Percentiles rank a stretch among this genome's conserved stretches.
Evolutionary conservation across 2,329 filamentous ascomycete genomes (phyloP).

Genomic region (Neopestalotiopsis sp.): DNA sequence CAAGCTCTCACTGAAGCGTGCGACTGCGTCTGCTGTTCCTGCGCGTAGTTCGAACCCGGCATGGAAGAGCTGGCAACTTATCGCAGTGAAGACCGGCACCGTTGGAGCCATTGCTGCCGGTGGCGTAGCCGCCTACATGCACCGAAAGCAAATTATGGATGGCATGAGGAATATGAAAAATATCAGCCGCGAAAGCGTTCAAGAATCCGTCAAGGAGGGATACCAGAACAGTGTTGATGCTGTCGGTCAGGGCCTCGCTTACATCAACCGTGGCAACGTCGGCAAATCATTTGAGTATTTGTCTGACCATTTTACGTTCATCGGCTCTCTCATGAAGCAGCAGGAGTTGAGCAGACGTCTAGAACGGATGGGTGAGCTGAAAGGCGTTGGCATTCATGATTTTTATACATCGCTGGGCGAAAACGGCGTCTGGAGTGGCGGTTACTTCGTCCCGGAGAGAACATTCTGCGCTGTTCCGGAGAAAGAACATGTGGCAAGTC

Average conservation of each 20-base stretch:
- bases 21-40: slow-evolving; percentile 21
- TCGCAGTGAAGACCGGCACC: slow-evolving; percentile 81
- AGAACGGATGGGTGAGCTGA: slow-evolving; percentile 62
- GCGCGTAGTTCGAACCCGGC: slow-evolving; percentile 39
- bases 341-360: slow-evolving; percentile 74
- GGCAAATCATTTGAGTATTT: slow-evolving; percentile 79
- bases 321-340: slow-evolving; percentile 77
- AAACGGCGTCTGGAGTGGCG: slow-evolving; percentile 67
- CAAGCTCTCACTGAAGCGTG: slow-evolving; percentile 40
- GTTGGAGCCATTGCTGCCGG: slow-evolving; percentile 82
- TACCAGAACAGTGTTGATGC: slow-evolving; percentile 55
- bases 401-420: slow-evolving; percentile 79
- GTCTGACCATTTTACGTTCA: slow-evolving; percentile 83
- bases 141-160: slow-evolving; percentile 69
- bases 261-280: slow-evolving; percentile 62
- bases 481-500: slow-evolving; percentile 46
- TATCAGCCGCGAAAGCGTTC: slow-evolving; percentile 52
- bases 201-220: slow-evolving; percentile 50
- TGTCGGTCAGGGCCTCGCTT: slow-evolving; percentile 58
- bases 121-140: slow-evolving; percentile 80
- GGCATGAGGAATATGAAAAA: slow-evolving; percentile 51
- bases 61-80: slow-evolving; percentile 62
- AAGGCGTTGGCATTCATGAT: slow-evolving; percentile 72
- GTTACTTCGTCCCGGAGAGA: slow-evolving; percentile 67
- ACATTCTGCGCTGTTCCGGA: slow-evolving; percentile 80